phyloP scores from a whole-genome alignment of 768 basidiomycete genomes.

The Mycena rebaudengoi region DNA sequence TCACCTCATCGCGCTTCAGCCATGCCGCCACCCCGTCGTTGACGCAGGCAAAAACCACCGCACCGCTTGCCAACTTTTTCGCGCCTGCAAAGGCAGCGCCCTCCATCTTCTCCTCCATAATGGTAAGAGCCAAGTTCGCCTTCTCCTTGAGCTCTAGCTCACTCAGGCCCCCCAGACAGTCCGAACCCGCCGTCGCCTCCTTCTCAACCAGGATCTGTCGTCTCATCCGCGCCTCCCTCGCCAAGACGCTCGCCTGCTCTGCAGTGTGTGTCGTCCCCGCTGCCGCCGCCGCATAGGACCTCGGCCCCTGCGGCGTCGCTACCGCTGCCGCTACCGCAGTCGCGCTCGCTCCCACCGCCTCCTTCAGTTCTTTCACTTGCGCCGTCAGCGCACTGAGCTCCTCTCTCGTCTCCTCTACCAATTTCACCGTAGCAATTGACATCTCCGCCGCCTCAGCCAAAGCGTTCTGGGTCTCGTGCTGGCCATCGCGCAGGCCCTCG shows the following conservation, averaged over 20 bases:
- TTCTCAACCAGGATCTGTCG: slow-evolving; percentile 5
- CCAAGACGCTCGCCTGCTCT: not conserved
- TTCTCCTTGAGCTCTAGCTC: slow-evolving; percentile 4
- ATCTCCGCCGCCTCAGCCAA: too few relatives aligned
- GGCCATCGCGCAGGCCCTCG: too few relatives aligned
- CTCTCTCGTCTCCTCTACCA: too few relatives aligned
- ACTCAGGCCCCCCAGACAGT: not conserved
- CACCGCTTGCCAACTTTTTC: not conserved
- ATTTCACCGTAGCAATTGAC: too few relatives aligned
- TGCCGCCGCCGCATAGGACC: not conserved
- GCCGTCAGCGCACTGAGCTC: too few relatives aligned
- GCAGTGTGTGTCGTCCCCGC: not conserved
- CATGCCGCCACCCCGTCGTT: not conserved
- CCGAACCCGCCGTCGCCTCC: not conserved
- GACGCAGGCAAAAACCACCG: slow-evolving; percentile 6
- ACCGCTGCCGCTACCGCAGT: not conserved
- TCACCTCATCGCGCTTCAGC: not conserved
- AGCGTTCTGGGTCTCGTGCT: too few relatives aligned
- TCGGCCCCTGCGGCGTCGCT: not conserved
- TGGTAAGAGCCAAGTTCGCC: not conserved
- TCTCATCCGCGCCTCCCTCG: not conserved
- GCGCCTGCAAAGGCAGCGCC: not conserved
- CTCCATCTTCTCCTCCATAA: not conserved
- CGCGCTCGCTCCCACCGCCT: not conserved
- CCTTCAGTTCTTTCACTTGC: not conserved